These are phyloP conservation scores for Anethum foeniculum DNA, from an alignment of 140 eudicot species.

Conservation along the genomic window DNA sequence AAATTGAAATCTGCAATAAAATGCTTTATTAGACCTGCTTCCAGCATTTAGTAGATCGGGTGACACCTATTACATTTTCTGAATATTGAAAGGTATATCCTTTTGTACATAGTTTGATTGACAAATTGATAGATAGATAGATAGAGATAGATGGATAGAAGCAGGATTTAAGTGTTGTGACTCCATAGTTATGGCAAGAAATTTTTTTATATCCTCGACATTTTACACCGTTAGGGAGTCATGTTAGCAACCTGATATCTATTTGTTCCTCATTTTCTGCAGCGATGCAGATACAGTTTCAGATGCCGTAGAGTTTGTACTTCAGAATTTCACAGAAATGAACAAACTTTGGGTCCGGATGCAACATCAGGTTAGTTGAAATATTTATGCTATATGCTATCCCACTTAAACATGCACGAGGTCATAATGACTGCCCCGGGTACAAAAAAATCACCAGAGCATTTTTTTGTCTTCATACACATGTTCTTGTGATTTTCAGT, in stretches of 20 bases:
- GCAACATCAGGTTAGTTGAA: conserved; percentile 85
- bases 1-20: neutral
- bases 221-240: neutral
- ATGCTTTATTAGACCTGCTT: neutral
- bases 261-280: conserved; percentile 15
- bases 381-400: conserved; percentile 19
- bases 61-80: neutral
- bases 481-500: conserved; percentile 28
- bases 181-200: neutral
- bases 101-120: neutral
- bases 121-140: neutral
- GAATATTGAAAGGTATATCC: neutral
- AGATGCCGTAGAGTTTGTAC: conserved; percentile 96
- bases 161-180: neutral
- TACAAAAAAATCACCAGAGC: conserved; percentile 27
- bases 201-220: neutral
- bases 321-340: conserved; percentile 96
- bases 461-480: conserved; percentile 30
- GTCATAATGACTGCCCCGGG: conserved; percentile 20
- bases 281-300: conserved; percentile 91
- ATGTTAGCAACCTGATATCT: conserved; percentile 14
- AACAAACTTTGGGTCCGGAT: conserved; percentile 97
- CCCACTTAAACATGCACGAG: conserved; percentile 22
- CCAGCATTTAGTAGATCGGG: neutral
- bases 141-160: neutral